A percentile compares a stretch with the other conserved stretches of the same genome.
These are phyloP conservation scores for Alternaria sp. DNA, from an alignment of 2,329 filamentous ascomycete genomes.

Conservation along the genomic window DNA sequence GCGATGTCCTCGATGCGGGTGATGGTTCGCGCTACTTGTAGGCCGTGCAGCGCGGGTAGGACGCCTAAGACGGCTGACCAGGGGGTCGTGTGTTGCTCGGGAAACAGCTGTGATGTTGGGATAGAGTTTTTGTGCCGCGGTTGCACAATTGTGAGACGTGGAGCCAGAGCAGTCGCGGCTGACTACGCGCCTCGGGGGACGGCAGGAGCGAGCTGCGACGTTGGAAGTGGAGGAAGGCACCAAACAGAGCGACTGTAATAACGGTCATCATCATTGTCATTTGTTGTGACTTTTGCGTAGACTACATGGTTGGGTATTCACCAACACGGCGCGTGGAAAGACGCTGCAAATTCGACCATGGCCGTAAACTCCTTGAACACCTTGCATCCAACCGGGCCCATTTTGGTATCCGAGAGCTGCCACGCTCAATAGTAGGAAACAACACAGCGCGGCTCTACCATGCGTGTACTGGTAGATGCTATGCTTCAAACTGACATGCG, in stretches of 20 bases:
- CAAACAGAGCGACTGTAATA: slow-evolving; percentile 5
- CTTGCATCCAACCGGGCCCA: slow-evolving; percentile 39
- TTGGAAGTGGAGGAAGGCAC: neutral
- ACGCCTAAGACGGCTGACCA: slow-evolving; percentile 18
- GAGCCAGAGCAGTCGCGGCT: slow-evolving; percentile 11
- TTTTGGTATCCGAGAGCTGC: slow-evolving; percentile 41
- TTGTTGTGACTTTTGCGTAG: slow-evolving; percentile 41
- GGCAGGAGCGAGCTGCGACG: neutral
- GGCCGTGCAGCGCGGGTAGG: slow-evolving; percentile 34
- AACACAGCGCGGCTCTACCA: slow-evolving; percentile 28
- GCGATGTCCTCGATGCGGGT: slow-evolving; percentile 29
- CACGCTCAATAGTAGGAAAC: slow-evolving; percentile 31
- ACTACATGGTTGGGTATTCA: slow-evolving; percentile 41
- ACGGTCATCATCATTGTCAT: slow-evolving; percentile 19
- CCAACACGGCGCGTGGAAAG: slow-evolving; percentile 21
- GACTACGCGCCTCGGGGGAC: neutral
- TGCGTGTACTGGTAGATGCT: slow-evolving; percentile 25
- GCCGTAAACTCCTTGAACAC: slow-evolving; percentile 35
- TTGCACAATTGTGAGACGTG: slow-evolving; percentile 5
- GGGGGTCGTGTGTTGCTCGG: slow-evolving; percentile 12
- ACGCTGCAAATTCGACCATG: slow-evolving; percentile 38
- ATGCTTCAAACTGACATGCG: slow-evolving; percentile 36
- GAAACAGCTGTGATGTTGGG: slow-evolving; percentile 18
- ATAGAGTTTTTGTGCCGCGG: slow-evolving; percentile 23
- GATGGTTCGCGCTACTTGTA: slow-evolving; percentile 43